Evolutionary conservation across 192 early-diverging fungal genomes (phyloP).

Genomic region (Allomyces macrogynus): DNA sequence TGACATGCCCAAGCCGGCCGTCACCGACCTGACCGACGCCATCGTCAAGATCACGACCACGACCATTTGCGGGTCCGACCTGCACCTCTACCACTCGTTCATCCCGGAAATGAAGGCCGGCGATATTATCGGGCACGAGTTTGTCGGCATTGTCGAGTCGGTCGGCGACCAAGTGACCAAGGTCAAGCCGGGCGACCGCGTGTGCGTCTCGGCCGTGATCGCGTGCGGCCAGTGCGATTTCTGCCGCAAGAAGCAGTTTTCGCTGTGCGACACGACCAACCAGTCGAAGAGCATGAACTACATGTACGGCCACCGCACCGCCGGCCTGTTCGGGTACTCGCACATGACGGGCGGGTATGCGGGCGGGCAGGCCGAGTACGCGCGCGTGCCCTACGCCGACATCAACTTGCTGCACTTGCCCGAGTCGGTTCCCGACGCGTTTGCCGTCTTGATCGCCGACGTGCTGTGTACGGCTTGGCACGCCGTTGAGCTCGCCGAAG

Average conservation of each 20-base stretch:
- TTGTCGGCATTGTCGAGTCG: conserved; percentile 20
- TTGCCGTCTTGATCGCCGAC: conserved; percentile 24
- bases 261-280: conserved; percentile 31
- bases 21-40: conserved; percentile 23
- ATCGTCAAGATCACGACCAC: conserved; percentile 17
- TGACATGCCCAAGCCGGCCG: conserved; percentile 13
- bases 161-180: conserved; percentile 19
- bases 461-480: conserved; percentile 26
- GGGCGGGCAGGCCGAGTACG: conserved; percentile 27
- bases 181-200: conserved; percentile 22
- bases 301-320: conserved; percentile 20
- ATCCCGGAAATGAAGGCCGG: conserved; percentile 19
- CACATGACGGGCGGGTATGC: conserved; percentile 22
- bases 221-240: conserved; percentile 30
- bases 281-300: conserved; percentile 22
- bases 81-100: conserved; percentile 23
- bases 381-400: conserved; percentile 29
- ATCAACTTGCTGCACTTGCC: conserved; percentile 25
- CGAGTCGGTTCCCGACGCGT: conserved; percentile 17
- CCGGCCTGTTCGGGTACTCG: conserved; percentile 29
- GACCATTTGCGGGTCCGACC: conserved; percentile 29
- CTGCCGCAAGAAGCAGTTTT: conserved; percentile 19
- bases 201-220: conserved; percentile 21
- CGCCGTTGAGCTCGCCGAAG: conserved; percentile 9
- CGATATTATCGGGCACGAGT: conserved; percentile 31